A percentile compares a stretch with the other conserved stretches of the same genome.
These are phyloP conservation scores for Thielaviopsis euricoi DNA, from an alignment of 2,329 filamentous ascomycete genomes.

Conservation along the genomic window DNA sequence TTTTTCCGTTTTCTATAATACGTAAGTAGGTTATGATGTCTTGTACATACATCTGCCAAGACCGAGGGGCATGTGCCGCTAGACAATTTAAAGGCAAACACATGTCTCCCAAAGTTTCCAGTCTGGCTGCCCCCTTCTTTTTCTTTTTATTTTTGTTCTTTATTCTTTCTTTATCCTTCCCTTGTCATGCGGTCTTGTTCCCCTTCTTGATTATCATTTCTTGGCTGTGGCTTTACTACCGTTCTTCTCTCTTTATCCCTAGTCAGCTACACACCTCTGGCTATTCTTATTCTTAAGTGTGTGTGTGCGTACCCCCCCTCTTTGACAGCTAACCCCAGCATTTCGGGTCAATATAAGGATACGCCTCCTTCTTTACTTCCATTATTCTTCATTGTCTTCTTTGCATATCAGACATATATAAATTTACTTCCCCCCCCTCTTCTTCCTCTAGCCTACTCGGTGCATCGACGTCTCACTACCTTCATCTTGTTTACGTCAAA, in stretches of 20 bases:
- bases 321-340: background rate
- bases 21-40: background rate
- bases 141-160: background rate
- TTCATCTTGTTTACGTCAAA: background rate
- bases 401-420: background rate
- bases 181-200: background rate
- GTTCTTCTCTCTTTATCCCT: background rate
- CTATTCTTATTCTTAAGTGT: too few species aligned
- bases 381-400: background rate
- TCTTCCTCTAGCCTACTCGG: background rate
- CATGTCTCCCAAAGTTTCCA: background rate
- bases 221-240: background rate
- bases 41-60: constrained; percentile 1
- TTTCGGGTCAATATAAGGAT: background rate
- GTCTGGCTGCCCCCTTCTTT: background rate
- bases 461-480: background rate
- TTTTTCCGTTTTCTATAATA: background rate
- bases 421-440: background rate
- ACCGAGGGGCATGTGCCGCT: background rate
- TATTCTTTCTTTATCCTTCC: background rate
- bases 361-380: background rate
- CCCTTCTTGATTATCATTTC: background rate
- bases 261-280: background rate
- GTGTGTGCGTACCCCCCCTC: background rate
- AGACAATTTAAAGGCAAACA: constrained; percentile 1